Base-by-base conservation (phyloP, 2,329 filamentous ascomycete genomes). In the Esteya vermicola region DNA sequence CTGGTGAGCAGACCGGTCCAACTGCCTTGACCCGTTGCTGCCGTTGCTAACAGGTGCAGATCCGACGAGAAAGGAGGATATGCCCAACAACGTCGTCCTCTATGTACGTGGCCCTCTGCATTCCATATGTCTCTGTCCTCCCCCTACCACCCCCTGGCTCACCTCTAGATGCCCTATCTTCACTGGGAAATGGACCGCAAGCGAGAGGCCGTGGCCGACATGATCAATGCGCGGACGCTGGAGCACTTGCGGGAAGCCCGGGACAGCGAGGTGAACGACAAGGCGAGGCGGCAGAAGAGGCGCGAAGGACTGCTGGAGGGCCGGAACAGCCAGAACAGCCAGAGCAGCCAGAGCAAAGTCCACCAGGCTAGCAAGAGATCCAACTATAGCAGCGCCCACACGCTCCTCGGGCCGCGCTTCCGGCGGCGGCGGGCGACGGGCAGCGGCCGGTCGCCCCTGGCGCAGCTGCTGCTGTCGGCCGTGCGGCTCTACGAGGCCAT, bases 181-280 rank as follows among this genome's bases (percentile, higher is more conserved):
- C 60, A 64, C 20, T 64, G 60, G 60, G 61, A 64, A 26, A 60
- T 55, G 0, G 57, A 60, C 9, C 49, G 52, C 1, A 57, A 50
- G 33, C 52, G 54, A 5, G 48, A 52, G 0, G 48, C 47, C 6
- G 51, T 58, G 13, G 48, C 54, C 0, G 42, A 36, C 0, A 45
- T 54, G 19, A 59, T 62, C 9, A 47, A 48, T 27, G 42, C 49
- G 8, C 19, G 26, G n/a, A n/a, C n/a, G n/a, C 36, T 46, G 13
- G 28, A 33, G 12, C 6, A 18, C 6, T 30, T 38, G 9, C 28
- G 19, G 5, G 1, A 33, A 2, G 10, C 30, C 2, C 16, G 9
- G 8, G 8, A 39, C 6, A 13, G 10, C 39, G 12, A 49, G 41
- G 13, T 39, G 33, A 4, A 38, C 38, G 4, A 37, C 9, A 25